Evolutionary conservation across 108 stramenopile species (phyloP), one percentile per base, ranked within the genome.

Genomic region (Discostella stelligeroides): DNA sequence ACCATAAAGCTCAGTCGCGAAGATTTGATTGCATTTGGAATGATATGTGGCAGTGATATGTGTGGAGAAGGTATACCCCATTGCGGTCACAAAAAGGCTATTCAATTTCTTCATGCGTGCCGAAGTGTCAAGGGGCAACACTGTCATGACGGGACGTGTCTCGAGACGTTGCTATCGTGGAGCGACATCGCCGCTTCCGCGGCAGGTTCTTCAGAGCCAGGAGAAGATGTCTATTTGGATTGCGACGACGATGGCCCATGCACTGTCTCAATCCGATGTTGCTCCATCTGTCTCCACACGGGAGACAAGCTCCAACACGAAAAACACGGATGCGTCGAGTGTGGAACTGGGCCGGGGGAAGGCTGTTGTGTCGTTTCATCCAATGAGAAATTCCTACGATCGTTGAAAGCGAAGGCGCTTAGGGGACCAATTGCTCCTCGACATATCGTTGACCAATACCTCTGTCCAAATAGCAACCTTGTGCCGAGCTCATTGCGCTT

Each of bases 41-140:
- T 91, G 30, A 56, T 94, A 7, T 87, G 88, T 10, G 92, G 92
- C 17, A 88, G 88, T 58, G 92, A 94, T 66, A 50, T 90, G 56
- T 82, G 80, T 1, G 89, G 89, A 14, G 48, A 45, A 42, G 92
- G 92, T 25, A 47, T 94, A 23, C 70, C 82, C 9, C 84, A 88
- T 38, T 73, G 91, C 23, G 92, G 92, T 15, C 73, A 72, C 60
- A 73, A 83, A 41, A 94, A 94, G 65, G 90, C 92, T 5, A 66
- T 94, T 38, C 78, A 85, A 12, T 91, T 94, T 48, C 65, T 94
- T 34, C 63, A 83, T 42, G 87, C 85, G 40, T 88, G 83, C 53
- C 75, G 86, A 62, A 59, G 71, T 29, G 73, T 85, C 58, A 77
- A 73, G 66, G 34, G 34, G 34, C 34, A 34, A 34, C 88, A 85